phyloP scores from a whole-genome alignment of 441 rosid genomes.

The Syzygium syzygioides region DNA sequence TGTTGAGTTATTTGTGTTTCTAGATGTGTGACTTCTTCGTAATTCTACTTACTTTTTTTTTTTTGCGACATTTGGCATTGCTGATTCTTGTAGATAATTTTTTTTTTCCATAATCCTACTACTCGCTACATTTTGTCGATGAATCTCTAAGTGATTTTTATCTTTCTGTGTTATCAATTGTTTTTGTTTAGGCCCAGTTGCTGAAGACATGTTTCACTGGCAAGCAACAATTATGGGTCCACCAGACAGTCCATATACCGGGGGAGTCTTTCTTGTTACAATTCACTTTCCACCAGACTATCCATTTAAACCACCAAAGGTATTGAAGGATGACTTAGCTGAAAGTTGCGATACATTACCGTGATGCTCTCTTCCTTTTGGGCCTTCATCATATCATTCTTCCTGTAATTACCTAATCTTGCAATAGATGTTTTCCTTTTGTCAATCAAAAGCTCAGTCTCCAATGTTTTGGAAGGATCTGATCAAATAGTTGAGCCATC shows the following conservation, averaged over 20 bases:
- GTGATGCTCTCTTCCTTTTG: neutral
- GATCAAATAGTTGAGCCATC: neutral
- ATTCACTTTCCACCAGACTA: neutral
- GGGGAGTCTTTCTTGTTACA: neutral
- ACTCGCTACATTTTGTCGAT: neutral
- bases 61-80: neutral
- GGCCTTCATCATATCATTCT: neutral
- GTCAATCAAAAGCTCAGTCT: neutral
- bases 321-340: neutral
- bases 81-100: neutral
- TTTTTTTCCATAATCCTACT: fast-evolving
- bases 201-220: neutral
- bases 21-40: neutral
- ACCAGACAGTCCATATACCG: neutral
- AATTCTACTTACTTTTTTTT: neutral
- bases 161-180: neutral
- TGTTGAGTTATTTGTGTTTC: neutral
- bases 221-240: neutral
- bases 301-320: neutral
- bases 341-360: neutral
- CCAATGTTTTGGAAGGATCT: neutral
- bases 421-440: neutral
- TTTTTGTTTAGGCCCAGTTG: neutral
- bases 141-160: neutral
- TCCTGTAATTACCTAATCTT: neutral